Base-by-base conservation (phyloP, 2,329 filamentous ascomycete species). In the Nakataea oryzae region DNA sequence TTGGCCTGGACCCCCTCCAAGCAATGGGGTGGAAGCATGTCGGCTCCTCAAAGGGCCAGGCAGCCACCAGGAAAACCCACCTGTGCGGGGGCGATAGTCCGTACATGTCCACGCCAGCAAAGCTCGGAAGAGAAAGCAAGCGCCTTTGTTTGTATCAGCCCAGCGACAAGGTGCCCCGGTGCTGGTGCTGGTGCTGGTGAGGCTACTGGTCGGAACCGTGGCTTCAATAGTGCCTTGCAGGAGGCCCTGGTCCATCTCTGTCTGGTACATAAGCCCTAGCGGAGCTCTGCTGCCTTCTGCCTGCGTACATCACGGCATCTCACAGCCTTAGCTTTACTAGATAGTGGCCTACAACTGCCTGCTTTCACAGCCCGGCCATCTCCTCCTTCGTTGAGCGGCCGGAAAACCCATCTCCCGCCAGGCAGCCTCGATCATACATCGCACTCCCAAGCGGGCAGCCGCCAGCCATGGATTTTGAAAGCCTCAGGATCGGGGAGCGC, bases 381-480 rank as follows among this genome's bases (percentile, higher is more conserved):
- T 2, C 41, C 21, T 50, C 41, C 41, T 50, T n/a, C 41, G 24
- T 6, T n/a, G n/a, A 58, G 28, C 32, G 29, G 29, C 28, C 17
- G n/a, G 29, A 58, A 26, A 17, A 8, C 41, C 21, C 41, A 9
- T 14, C 8, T 41, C 34, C 7, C 34, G 6, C 12, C 41, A 50
- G 8, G 17, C 1, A 8, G 14, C 34, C 2, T 21, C 41, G 14
- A 50, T 8, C 21, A 12, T 12, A 2, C 8, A 11, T 9, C 30
- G 9, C 9, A 9, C 30, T 32, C 9, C 30, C 30, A 32, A 32
- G 30, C 13, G 30, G 8, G 6, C 21, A 50, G 9, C 12, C 2
- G 1, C 9, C 21, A 41, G 61, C 8, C 4, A 75, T 76, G 74
- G 73, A 75, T 21, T 74, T 75, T 47, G 72, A 74, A 50, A 71